These are phyloP conservation scores for Leucogyrophana mollusca DNA, from an alignment of 768 basidiomycete species.

Conservation along the genomic window DNA sequence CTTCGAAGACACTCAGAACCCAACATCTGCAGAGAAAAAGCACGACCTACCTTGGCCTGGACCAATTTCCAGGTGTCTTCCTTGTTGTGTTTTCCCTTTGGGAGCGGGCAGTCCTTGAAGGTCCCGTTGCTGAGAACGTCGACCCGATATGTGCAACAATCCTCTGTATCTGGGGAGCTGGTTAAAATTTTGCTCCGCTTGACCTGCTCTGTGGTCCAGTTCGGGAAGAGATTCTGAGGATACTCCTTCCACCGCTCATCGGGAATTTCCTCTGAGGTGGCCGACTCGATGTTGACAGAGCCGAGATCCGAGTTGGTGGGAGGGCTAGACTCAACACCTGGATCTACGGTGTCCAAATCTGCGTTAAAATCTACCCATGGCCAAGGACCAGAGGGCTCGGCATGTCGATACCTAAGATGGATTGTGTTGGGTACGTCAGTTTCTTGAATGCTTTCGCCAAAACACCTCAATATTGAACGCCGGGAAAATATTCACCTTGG, in stretches of 20 bases:
- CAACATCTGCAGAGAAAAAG: background rate
- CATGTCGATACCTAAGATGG: slow-evolving; percentile 36
- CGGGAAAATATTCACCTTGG: too few species aligned
- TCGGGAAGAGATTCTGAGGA: slow-evolving; percentile 45
- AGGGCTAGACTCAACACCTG: too few species aligned
- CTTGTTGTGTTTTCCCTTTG: slow-evolving; percentile 9
- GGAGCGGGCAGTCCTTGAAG: background rate
- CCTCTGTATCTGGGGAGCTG: slow-evolving; percentile 4
- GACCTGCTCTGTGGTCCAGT: slow-evolving; percentile 43
- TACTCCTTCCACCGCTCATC: slow-evolving; percentile 29
- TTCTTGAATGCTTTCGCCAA: too few species aligned
- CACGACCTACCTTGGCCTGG: slow-evolving; percentile 27
- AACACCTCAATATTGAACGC: too few species aligned
- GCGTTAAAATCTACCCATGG: slow-evolving; percentile 39
- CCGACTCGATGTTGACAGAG: too few species aligned
- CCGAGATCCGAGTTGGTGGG: too few species aligned
- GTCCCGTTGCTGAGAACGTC: background rate
- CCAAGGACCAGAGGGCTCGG: slow-evolving; percentile 39
- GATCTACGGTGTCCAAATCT: slow-evolving; percentile 15
- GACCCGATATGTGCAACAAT: background rate
- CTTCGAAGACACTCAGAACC: background rate
- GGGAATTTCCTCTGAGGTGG: background rate
- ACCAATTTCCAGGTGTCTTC: slow-evolving; percentile 28
- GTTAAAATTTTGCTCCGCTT: slow-evolving; percentile 21
- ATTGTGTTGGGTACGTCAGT: too few species aligned